Conservation (phyloP, 768 basidiomycete genomes). For the Naematelia encephala region DNA sequence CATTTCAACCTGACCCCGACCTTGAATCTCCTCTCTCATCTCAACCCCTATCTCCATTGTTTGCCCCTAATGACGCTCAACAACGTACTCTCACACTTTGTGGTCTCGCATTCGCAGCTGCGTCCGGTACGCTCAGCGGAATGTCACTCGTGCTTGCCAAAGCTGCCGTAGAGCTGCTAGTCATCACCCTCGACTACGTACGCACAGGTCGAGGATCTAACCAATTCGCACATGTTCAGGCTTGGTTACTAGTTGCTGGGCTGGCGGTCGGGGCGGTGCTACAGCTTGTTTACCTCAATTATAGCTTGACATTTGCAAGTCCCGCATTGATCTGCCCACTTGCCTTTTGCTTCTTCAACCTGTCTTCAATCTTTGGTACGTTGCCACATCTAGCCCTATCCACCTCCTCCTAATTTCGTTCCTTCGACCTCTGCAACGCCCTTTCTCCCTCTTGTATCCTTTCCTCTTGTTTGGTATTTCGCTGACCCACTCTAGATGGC, state of each 20-base stretch:
- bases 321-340: conserved; percentile 87
- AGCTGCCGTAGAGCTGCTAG: conserved; percentile 81
- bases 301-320: conserved; percentile 66
- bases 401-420: background rate
- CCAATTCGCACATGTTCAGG: conserved; percentile 51
- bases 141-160: conserved; percentile 93
- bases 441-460: background rate
- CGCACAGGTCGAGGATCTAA: conserved; percentile 43
- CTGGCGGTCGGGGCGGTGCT: conserved; percentile 70
- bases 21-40: conserved; percentile 2
- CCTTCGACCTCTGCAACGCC: background rate
- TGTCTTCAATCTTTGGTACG: conserved; percentile 84
- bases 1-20: background rate
- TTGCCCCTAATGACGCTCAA: background rate
- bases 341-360: conserved; percentile 92
- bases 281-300: conserved; percentile 58
- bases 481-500: conserved; percentile 33
- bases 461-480: background rate
- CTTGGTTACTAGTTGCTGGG: conserved; percentile 71
- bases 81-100: conserved; percentile 59
- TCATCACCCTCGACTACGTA: conserved; percentile 62
- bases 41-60: background rate
- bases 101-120: conserved; percentile 79
- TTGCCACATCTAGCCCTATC: conserved; percentile 2
- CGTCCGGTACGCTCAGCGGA: conserved; percentile 82